Evolutionary conservation across 2,329 filamentous ascomycete species (phyloP), one percentile per base, ranked within the genome.

Genomic region (Colletotrichum scovillei): DNA sequence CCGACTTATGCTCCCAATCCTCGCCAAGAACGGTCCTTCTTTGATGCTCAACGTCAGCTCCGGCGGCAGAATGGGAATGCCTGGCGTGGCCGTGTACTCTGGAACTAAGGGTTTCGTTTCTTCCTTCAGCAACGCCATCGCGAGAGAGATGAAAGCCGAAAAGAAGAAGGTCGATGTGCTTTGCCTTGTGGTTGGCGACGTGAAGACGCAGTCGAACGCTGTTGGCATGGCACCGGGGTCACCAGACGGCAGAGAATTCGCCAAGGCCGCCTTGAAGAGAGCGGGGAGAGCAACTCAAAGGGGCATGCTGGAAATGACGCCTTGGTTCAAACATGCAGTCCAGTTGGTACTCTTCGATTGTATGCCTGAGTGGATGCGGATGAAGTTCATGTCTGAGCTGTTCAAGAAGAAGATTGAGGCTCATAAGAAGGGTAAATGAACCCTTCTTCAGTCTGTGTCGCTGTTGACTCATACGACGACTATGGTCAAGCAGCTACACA

Each of bases 91-190:
- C 22, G 76, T 80, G 69, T 82, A 82, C 72, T 74, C 76, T 35
- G 78, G 76, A 38, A 79, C 78, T 38, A 82, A 81, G 77, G 80
- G 77, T 4, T 81, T 82, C 64, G 78, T 80, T 72, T 76, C 76
- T 30, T 74, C 74, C 12, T 78, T 81, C n/a, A 79, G 76, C 60
- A 74, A 64, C 9, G 78, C 74, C 0, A 71, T 82, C 5, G 75
- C 78, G 7, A 73, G 79, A 22, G 80, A 83, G 68, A 76, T 82
- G 57, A 73, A 67, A n/a, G 69, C 73, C 6, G 63, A 73, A 19
- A 71, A 73, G 12, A 72, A 30, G 38, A 77, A 77, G 12, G 75
- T 83, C 30, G 79, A 81, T 56, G 78, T 77, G 35, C 42, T 82
- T 14, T 75, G 76, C 28, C 74, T 82, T 19, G 63, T 80, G 14